Evolutionary conservation across 164 flowering plant genomes (phyloP), one percentile per base, ranked within the genome.

Genomic region (Sedum album): DNA sequence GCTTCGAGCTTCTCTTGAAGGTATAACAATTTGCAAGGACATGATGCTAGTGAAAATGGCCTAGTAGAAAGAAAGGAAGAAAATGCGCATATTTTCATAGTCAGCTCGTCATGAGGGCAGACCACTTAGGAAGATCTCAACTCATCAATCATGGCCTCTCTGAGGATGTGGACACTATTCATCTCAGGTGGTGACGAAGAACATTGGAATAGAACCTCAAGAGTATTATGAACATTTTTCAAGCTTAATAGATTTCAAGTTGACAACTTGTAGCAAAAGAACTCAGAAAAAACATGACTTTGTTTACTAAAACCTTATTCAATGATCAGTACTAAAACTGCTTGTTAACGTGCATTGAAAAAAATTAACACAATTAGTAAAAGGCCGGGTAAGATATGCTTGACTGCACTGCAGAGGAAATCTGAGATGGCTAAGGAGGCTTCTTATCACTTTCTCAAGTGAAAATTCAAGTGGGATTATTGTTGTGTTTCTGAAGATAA

Each of bases 141-240:
- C 60, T 53, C 30, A 38, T 38, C 41, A 25, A 53, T 53, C 26
- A 53, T 53, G 60, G 28, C 60, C 26, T 53, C 41, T 38, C 30
- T 23, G 60, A 10, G 1, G 2, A 6, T 53, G 31, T 11, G 61
- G 15, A 55, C 20, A 26, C 31, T 26, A 55, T 55, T 55, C 61
- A 55, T 26, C 61, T 55, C 31, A 55, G 61, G 61, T 14, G 61
- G 28, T 55, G 61, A 55, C 61, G 31, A 55, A 55, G 61, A 55
- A 55, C 61, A 55, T 26, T 26, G 31, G 61, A 55, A 55, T 55
- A 55, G 31, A 25, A 55, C 61, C 60, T 53, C 6, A 53, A 48
- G 4, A 21, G 60, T 28, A 55, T 55, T 55, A 25, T 26, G 61
- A 25, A 28, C 18, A 55, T 55, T 55, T 35, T 55, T 13, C 2